phyloP scores from a whole-genome alignment of 345 rosid species.

The Pugionium dolabratum region DNA sequence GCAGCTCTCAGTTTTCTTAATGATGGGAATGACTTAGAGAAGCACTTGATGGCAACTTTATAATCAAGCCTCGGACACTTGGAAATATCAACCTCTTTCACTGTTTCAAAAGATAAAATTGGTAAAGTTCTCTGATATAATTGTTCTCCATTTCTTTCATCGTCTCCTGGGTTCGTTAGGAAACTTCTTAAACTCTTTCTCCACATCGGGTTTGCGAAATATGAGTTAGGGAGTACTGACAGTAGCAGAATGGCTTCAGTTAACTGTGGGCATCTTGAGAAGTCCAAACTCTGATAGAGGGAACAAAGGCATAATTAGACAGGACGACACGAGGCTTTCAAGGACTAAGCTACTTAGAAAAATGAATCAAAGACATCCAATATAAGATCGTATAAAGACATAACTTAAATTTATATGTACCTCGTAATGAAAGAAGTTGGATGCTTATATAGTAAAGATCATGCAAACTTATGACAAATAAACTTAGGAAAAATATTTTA shows the following conservation, averaged over 20 bases:
- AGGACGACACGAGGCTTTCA: conserved; percentile 6
- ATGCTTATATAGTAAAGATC: neutral
- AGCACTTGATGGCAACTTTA: conserved; percentile 52
- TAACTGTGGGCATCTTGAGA: conserved; percentile 68
- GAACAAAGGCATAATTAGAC: conserved; percentile 23
- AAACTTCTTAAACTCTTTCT: conserved; percentile 40
- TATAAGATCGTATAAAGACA: conserved; percentile 7
- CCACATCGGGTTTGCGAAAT: conserved; percentile 31
- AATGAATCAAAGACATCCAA: conserved; percentile 12
- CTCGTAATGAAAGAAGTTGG: neutral
- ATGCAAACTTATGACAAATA: conserved; percentile 18
- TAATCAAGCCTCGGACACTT: conserved; percentile 63
- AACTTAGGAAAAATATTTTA: neutral
- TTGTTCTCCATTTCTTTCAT: conserved; percentile 37
- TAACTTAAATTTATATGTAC: neutral
- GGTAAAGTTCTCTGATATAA: conserved; percentile 37
- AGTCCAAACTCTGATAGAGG: conserved; percentile 58
- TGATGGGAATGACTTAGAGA: conserved; percentile 65
- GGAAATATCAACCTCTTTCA: conserved; percentile 66
- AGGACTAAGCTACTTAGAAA: conserved; percentile 2
- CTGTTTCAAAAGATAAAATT: conserved; percentile 48
- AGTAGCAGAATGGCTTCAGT: conserved; percentile 50
- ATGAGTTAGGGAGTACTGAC: conserved; percentile 51
- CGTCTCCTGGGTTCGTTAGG: conserved; percentile 37
- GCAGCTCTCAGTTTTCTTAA: conserved; percentile 70